These are phyloP conservation scores for Scenedesmus sp. DNA, from an alignment of 163 green algal species.

Conservation along the genomic window DNA sequence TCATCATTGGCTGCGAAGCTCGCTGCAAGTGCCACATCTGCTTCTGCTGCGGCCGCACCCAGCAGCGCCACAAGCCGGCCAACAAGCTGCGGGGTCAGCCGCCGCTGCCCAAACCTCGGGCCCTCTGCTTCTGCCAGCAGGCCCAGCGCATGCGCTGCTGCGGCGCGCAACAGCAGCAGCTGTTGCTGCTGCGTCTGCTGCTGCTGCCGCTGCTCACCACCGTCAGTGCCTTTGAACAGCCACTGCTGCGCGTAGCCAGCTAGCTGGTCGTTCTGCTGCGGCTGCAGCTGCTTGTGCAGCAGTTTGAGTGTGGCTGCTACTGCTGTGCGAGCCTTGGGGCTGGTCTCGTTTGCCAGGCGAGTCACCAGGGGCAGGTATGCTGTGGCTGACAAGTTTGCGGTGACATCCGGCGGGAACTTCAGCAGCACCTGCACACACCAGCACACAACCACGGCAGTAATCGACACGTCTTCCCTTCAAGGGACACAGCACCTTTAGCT, in stretches of 20 bases:
- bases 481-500: no score
- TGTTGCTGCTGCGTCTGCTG: constrained; percentile 46
- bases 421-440: constrained; percentile 65
- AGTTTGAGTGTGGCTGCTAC: constrained; percentile 63
- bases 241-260: constrained; percentile 73
- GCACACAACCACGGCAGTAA: neutral
- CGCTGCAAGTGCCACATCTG: neutral
- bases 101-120: constrained; percentile 61
- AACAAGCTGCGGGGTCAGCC: constrained; percentile 48
- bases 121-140: constrained; percentile 80
- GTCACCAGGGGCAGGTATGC: constrained; percentile 91
- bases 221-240: constrained; percentile 55
- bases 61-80: constrained; percentile 36
- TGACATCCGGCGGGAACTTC: constrained; percentile 82
- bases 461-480: neutral
- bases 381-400: constrained; percentile 66
- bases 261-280: constrained; percentile 63
- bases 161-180: constrained; percentile 57
- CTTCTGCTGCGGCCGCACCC: neutral
- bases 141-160: constrained; percentile 75
- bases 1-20: constrained; percentile 1
- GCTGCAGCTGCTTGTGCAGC: constrained; percentile 69
- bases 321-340: constrained; percentile 57
- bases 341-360: constrained; percentile 82
- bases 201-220: neutral